Conservation (phyloP, 2,329 filamentous ascomycete species). For the Fusarium protoensiforme region DNA sequence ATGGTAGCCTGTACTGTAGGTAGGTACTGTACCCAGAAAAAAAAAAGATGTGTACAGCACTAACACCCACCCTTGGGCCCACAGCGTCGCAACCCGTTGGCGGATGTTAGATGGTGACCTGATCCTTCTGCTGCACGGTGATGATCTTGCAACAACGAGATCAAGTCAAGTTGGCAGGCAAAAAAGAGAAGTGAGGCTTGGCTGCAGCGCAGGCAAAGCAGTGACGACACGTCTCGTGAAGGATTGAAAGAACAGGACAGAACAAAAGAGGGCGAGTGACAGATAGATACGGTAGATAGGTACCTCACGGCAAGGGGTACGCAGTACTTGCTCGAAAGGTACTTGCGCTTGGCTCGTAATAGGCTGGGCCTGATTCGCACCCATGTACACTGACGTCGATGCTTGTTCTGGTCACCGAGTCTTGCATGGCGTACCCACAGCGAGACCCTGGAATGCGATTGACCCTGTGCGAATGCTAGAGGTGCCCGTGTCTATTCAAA, state of each 20-base stretch:
- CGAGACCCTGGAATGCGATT: neutral
- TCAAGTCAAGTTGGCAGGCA: neutral
- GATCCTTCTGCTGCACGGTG: neutral
- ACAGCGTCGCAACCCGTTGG: slow-evolving; percentile 3
- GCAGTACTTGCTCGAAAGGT: slow-evolving; percentile 22
- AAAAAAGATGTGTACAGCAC: slow-evolving; percentile 21
- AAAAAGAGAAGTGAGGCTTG: slow-evolving; percentile 22
- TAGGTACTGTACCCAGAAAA: slow-evolving; percentile 7
- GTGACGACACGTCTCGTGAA: slow-evolving; percentile 1
- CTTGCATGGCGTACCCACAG: slow-evolving; percentile 5
- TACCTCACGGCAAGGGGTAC: slow-evolving; percentile 7
- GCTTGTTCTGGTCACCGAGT: slow-evolving; percentile 7
- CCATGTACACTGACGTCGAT: slow-evolving; percentile 34
- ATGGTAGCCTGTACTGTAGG: slow-evolving; percentile 13
- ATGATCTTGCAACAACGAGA: neutral
- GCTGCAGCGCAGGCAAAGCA: slow-evolving; percentile 11
- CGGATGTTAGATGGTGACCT: slow-evolving; percentile 11
- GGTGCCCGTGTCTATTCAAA: neutral
- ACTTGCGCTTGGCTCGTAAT: slow-evolving; percentile 21
- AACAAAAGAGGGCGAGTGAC: neutral
- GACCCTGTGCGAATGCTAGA: slow-evolving; percentile 2
- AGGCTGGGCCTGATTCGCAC: slow-evolving; percentile 23
- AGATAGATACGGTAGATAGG: neutral
- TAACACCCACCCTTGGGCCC: slow-evolving; percentile 24
- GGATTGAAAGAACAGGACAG: neutral